Base-by-base conservation (phyloP, 306 rosid genomes). In the Cicer chorassanicum region DNA sequence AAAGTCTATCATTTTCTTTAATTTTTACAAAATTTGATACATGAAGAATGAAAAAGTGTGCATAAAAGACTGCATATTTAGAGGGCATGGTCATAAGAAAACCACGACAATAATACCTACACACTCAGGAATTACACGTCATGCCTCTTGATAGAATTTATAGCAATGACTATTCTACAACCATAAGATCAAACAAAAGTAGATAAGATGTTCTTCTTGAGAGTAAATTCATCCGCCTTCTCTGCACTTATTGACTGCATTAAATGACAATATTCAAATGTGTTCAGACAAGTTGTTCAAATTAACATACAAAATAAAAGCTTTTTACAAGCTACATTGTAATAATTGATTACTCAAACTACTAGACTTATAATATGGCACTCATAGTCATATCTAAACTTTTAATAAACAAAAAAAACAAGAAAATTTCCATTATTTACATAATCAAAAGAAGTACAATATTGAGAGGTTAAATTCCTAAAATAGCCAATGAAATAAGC, bases 191-290 rank as follows among this genome's bases (percentile, higher is more conserved):
- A 89, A 70, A 80, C 77, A 54, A 88, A 94, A 73, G 86, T 76
- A 29, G 88, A 86, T 41, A 94, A 85, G 56, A 94, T 82, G 84
- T 92, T 90, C 93, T 84, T 94, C 96, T 92, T 94, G 46, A 90
- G 87, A 59, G 86, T 85, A 75, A 94, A 82, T 73, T 91, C 96
- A 78, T 94, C 99, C 9, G 95, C 92, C 88, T 91, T 94, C 4
- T 81, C 78, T 40, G 93, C 89, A 92, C 87, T 90, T 75, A 93
- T 82, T 49, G 96, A 77, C 97, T 94, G 95, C 79, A 62, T 8
- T 55, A 53, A 38, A 65, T 64, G 46, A 69, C 48, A 65, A 19
- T 34, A 4, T 43, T 44, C 53, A 67, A 54, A 39, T 46, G 6
- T 34, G 70, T 51, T 62, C 73, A 66, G 15, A 60, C 61, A 29